A percentile compares a stretch with the other conserved stretches of the same genome.
phyloP scores from a whole-genome alignment of 805 yeast genomes.

The Kodamaea fukazawae region DNA sequence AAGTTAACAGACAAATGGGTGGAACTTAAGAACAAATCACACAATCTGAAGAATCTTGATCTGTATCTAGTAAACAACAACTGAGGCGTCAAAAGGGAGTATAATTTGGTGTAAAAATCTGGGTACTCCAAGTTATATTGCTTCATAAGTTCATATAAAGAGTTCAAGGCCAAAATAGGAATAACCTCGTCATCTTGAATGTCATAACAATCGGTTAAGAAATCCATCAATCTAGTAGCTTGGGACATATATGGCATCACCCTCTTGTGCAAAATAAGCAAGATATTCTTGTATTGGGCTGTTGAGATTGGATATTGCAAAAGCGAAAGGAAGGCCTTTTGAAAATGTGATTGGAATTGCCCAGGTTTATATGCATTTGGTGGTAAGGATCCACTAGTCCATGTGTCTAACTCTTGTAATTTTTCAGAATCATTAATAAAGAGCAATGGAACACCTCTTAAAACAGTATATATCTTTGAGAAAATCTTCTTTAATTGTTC shows the following conservation, averaged over 20 bases:
- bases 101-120: constrained; percentile 78
- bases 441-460: constrained; percentile 26
- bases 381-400: constrained; percentile 35
- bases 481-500: constrained; percentile 22
- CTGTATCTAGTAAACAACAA: constrained; percentile 76
- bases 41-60: constrained; percentile 81
- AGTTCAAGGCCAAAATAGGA: constrained; percentile 80
- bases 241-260: constrained; percentile 76
- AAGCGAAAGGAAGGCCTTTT: constrained; percentile 60
- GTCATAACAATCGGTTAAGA: constrained; percentile 81
- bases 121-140: constrained; percentile 87
- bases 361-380: constrained; percentile 35
- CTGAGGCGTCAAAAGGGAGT: constrained; percentile 72
- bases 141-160: constrained; percentile 82
- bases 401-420: constrained; percentile 24
- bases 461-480: constrained; percentile 40
- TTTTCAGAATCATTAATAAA: constrained; percentile 25
- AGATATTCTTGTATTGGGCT: constrained; percentile 63
- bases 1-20: constrained; percentile 81
- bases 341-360: constrained; percentile 62
- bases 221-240: constrained; percentile 89
- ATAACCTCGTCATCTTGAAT: constrained; percentile 44
- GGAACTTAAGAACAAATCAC: constrained; percentile 81
- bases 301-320: constrained; percentile 50
- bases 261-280: constrained; percentile 75